These are phyloP conservation scores for Tolypocladium paradoxum DNA, from an alignment of 2,329 filamentous ascomycete species.

Conservation along the genomic window DNA sequence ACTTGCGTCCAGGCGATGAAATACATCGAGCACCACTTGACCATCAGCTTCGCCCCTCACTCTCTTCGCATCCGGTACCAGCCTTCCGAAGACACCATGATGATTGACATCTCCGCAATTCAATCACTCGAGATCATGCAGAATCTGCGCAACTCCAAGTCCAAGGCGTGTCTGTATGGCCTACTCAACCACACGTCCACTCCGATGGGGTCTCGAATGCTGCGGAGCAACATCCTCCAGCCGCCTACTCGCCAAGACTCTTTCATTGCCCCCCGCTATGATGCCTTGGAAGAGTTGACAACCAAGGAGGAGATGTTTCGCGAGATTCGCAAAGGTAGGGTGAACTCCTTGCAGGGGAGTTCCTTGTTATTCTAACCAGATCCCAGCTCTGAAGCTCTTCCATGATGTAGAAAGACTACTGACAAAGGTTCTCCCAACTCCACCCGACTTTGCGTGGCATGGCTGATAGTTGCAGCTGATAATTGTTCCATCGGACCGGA, in stretches of 20 bases:
- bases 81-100: constrained; percentile 85
- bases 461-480: constrained; percentile 47
- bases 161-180: constrained; percentile 73
- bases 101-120: constrained; percentile 86
- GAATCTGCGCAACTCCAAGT: constrained; percentile 68
- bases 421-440: constrained; percentile 41
- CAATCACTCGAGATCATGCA: constrained; percentile 82
- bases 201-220: constrained; percentile 75
- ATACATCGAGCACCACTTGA: constrained; percentile 63
- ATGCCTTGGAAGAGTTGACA: constrained; percentile 74
- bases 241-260: constrained; percentile 60
- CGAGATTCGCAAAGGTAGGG: constrained; percentile 55
- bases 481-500: constrained; percentile 55
- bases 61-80: constrained; percentile 67
- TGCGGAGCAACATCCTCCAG: constrained; percentile 80
- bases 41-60: constrained; percentile 37
- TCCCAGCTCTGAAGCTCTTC: constrained; percentile 59
- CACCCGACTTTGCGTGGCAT: too few species aligned
- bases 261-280: constrained; percentile 62
- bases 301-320: constrained; percentile 79
- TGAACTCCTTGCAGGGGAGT: not conserved
- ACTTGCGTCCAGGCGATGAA: constrained; percentile 54
- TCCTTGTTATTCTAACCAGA: not conserved
- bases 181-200: constrained; percentile 77
- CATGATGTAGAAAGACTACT: constrained; percentile 71